Evolutionary conservation across 257 asterid species (phyloP), one percentile per base, ranked within the genome.

Genomic region (Jaltomata sinuosa): DNA sequence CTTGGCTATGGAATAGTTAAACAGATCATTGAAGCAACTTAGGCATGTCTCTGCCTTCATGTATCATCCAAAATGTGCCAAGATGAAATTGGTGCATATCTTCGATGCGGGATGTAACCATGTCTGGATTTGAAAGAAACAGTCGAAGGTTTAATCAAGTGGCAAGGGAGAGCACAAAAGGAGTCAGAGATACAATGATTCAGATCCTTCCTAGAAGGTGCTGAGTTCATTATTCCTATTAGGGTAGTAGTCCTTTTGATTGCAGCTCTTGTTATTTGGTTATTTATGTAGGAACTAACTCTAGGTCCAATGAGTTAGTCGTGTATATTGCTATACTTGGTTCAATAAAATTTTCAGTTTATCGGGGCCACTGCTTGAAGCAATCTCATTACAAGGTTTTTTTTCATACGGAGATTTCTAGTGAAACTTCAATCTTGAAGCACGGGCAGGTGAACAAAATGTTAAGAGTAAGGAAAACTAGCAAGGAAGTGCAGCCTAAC

Each of bases 341-440:
- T 62, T 32, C 27, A 62, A 62, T 27, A 62, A 62, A 62, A 12
- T 27, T 62, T 15, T 22, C 11, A 62, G 38, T 62, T 27, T 12
- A 62, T 22, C 8, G 91, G 92, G 95, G 38, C 91, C 93, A 38
- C 88, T 94, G 62, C 89, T 91, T 18, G 93, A 94, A 85, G 94
- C 97, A 96, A 93, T 85, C 83, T 93, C 87, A 93, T 94, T 29
- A 91, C 97, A 0, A 91, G 97, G 97, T 92, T 52, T 22, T 52
- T 18, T 52, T 52, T 15, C 16, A 16, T 52, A 18, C 25, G 32
- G 25, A 65, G 14, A 65, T 18, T 67, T 18, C 47, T 3, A 27
- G 15, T 32, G 47, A 67, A 18, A 32, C 6, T 18, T 67, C 14
- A 34, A 67, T 18, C 49, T 34, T 67, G 27, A 32, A 67, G 77